These are phyloP conservation scores for Neofusicoccum umdonicola DNA, from an alignment of 2,329 filamentous ascomycete species.

Conservation along the genomic window DNA sequence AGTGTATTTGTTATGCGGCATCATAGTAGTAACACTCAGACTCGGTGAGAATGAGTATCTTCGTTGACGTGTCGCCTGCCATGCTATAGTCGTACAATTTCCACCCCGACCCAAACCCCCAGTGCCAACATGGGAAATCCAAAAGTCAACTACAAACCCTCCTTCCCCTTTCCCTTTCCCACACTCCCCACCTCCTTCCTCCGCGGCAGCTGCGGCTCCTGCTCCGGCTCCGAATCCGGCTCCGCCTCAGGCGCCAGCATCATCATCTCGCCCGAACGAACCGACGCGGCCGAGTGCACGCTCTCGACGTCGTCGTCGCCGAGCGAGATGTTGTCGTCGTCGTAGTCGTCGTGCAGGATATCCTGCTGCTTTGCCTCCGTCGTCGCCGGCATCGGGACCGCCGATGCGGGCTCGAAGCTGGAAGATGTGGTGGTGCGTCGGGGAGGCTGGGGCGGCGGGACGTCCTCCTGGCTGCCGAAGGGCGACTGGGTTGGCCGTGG, in stretches of 20 bases:
- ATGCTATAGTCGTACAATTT: no score
- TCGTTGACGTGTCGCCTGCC: no score
- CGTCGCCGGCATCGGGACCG: no score
- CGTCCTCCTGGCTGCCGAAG: background rate
- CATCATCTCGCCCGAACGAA: background rate
- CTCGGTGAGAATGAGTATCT: no score
- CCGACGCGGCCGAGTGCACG: background rate
- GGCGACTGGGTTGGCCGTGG: background rate
- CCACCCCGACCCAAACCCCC: no score
- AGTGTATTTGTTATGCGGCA: no score
- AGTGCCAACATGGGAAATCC: no score
- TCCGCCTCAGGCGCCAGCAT: slow-evolving; percentile 10
- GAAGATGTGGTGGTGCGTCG: background rate
- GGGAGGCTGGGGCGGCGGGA: background rate
- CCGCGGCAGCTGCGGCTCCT: background rate
- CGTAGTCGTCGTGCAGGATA: background rate
- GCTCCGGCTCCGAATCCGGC: slow-evolving; percentile 4
- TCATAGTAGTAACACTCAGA: no score
- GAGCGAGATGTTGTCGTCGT: background rate
- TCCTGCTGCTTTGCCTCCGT: background rate
- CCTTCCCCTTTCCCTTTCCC: no score
- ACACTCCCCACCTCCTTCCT: no score
- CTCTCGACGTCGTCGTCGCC: slow-evolving; percentile 1
- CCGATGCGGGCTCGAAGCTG: background rate
- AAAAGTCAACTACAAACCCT: no score